A percentile compares a stretch with the other conserved stretches of the same genome.
Evolutionary conservation across 1,284 basidiomycete species (phyloP).

Genomic region (Laetiporus sulphureus): DNA sequence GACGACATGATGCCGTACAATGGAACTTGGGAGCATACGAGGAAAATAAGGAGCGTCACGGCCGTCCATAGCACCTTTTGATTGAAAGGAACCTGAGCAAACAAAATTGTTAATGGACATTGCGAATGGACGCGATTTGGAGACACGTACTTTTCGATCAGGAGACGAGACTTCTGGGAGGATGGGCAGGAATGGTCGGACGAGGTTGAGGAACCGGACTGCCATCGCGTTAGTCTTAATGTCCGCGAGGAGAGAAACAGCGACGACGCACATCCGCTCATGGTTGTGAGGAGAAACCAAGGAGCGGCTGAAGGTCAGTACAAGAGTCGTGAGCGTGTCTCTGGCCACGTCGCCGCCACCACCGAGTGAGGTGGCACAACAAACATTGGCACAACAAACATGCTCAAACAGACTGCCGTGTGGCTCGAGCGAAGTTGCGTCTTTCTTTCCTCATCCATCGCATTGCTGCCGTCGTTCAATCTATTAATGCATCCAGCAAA

Average conservation of each 20-base stretch:
- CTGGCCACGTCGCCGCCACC: too few species aligned
- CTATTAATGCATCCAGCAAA: too few species aligned
- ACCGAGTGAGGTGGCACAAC: too few species aligned
- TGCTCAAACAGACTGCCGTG: too few species aligned
- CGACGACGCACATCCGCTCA: conserved; percentile 32
- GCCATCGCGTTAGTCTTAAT: conserved; percentile 1
- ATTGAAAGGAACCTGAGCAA: conserved; percentile 80
- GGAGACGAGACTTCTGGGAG: conserved; percentile 94
- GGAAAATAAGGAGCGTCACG: conserved; percentile 94
- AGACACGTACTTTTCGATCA: conserved; percentile 77
- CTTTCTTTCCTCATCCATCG: too few species aligned
- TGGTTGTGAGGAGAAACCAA: conserved; percentile 24
- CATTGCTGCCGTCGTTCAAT: too few species aligned
- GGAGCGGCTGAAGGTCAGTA: conserved; percentile 27
- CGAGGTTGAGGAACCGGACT: conserved; percentile 95
- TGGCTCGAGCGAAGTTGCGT: too few species aligned
- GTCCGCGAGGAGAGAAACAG: background rate
- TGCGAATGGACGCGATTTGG: too few species aligned
- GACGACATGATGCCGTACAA: conserved; percentile 98
- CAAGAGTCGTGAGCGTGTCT: too few species aligned
- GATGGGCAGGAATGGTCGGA: conserved; percentile 90
- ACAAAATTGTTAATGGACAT: too few species aligned
- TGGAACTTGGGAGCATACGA: conserved; percentile 95
- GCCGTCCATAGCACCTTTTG: conserved; percentile 97
- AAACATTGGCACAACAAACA: too few species aligned